A percentile compares a stretch with the other conserved stretches of the same genome.
Conservation (phyloP, 2,329 filamentous ascomycete genomes). For the Parastagonospora avenae region DNA sequence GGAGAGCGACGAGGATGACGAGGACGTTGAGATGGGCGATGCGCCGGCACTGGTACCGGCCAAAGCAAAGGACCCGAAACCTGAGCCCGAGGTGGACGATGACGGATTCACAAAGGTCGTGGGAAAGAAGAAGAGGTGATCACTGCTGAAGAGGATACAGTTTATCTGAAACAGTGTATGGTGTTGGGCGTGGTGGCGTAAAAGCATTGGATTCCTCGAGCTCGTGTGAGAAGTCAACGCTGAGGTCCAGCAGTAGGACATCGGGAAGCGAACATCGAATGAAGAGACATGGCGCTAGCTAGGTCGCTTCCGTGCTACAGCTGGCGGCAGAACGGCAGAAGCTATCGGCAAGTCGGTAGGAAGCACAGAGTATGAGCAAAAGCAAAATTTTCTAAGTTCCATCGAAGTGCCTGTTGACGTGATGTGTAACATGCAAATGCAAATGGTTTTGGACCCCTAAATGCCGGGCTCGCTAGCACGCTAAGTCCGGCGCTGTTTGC, state of each 20-base stretch:
- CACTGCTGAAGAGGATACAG: constrained; percentile 15
- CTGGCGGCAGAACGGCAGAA: no score
- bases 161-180: no score
- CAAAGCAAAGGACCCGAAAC: constrained; percentile 27
- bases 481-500: background rate
- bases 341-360: background rate
- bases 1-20: constrained; percentile 56
- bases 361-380: no score
- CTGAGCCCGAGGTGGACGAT: constrained; percentile 47
- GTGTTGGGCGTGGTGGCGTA: no score
- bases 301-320: no score
- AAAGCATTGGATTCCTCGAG: no score
- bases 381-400: background rate
- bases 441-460: background rate
- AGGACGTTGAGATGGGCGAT: constrained; percentile 45
- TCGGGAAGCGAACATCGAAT: background rate
- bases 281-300: background rate
- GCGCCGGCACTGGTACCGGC: constrained; percentile 42
- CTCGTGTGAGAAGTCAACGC: no score
- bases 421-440: background rate
- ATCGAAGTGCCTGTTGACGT: background rate
- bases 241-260: no score
- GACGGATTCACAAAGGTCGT: constrained; percentile 52
- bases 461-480: background rate
- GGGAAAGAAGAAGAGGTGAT: constrained; percentile 44